Conservation (phyloP, 495 filamentous ascomycete species). For the Tuber aestivum region DNA sequence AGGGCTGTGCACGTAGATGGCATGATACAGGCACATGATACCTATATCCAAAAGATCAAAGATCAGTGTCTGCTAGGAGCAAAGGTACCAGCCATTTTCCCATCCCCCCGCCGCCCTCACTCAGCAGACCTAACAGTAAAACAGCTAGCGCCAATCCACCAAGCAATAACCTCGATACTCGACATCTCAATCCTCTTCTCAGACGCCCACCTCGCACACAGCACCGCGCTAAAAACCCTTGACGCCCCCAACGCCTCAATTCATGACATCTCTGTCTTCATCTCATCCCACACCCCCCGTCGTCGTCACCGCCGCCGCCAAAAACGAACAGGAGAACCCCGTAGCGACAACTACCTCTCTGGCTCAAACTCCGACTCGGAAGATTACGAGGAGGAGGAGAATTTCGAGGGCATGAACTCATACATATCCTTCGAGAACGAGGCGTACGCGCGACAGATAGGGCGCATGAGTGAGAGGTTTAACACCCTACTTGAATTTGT, state of each 20-base stretch:
- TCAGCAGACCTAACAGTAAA: background rate
- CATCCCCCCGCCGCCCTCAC: slow-evolving; percentile 8
- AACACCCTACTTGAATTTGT: slow-evolving; percentile 53
- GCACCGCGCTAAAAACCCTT: slow-evolving; percentile 44
- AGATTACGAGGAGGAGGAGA: slow-evolving; percentile 43
- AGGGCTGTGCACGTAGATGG: slow-evolving; percentile 68
- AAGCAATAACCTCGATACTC: slow-evolving; percentile 61
- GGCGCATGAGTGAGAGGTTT: slow-evolving; percentile 48
- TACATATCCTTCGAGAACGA: slow-evolving; percentile 44
- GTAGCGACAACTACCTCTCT: background rate
- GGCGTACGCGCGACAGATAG: slow-evolving; percentile 45
- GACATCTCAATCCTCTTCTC: slow-evolving; percentile 53
- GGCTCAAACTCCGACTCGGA: slow-evolving; percentile 33
- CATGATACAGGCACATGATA: slow-evolving; percentile 66
- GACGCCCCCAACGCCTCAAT: slow-evolving; percentile 37
- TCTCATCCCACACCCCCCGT: slow-evolving; percentile 33
- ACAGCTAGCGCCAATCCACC: slow-evolving; percentile 55
- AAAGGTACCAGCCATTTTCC: slow-evolving; percentile 40
- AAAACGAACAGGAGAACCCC: background rate
- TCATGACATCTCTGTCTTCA: slow-evolving; percentile 43
- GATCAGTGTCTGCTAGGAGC: slow-evolving; percentile 61
- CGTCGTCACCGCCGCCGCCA: background rate
- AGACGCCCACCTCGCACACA: slow-evolving; percentile 44
- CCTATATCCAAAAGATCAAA: slow-evolving; percentile 57
- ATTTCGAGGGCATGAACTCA: slow-evolving; percentile 46